Evolutionary conservation across 306 rosid genomes (phyloP).

Genomic region (Corylus avellana): DNA sequence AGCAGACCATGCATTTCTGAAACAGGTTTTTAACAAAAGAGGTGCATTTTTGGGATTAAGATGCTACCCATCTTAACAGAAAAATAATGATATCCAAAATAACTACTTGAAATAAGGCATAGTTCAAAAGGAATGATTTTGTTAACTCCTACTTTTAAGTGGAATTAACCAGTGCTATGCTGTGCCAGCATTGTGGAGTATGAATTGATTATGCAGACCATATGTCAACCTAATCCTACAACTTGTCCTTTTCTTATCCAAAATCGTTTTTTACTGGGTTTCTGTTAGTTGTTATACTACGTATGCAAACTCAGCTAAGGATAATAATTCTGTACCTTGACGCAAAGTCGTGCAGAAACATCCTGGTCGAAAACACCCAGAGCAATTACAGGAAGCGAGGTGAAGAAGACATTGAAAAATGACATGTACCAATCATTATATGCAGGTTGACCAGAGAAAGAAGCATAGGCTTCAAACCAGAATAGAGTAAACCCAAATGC

Average conservation of each 20-base stretch:
- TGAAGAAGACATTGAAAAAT: constrained; percentile 89
- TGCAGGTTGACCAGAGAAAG: constrained; percentile 81
- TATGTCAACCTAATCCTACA: not conserved
- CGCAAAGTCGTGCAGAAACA: constrained; percentile 78
- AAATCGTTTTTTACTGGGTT: not conserved
- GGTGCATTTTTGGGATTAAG: too few relatives aligned
- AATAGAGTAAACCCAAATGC: constrained; percentile 84
- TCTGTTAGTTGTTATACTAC: not conserved
- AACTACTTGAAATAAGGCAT: too few relatives aligned
- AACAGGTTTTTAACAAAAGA: too few relatives aligned
- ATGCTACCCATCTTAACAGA: too few relatives aligned
- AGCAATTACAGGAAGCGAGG: constrained; percentile 86
- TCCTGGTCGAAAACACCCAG: constrained; percentile 93
- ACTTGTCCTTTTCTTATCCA: not conserved
- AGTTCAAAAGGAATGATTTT: too few relatives aligned
- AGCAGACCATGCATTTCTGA: too few relatives aligned
- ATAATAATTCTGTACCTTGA: constrained; percentile 52
- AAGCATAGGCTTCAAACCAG: constrained; percentile 87
- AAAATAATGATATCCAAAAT: too few relatives aligned
- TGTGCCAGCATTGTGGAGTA: not conserved
- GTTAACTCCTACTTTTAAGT: too few relatives aligned
- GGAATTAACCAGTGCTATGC: too few relatives aligned
- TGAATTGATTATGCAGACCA: not conserved
- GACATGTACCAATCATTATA: constrained; percentile 96
- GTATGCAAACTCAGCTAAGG: constrained; percentile 8